Conservation (phyloP, 805 yeast genomes). For the Metschnikowia gruessii region DNA sequence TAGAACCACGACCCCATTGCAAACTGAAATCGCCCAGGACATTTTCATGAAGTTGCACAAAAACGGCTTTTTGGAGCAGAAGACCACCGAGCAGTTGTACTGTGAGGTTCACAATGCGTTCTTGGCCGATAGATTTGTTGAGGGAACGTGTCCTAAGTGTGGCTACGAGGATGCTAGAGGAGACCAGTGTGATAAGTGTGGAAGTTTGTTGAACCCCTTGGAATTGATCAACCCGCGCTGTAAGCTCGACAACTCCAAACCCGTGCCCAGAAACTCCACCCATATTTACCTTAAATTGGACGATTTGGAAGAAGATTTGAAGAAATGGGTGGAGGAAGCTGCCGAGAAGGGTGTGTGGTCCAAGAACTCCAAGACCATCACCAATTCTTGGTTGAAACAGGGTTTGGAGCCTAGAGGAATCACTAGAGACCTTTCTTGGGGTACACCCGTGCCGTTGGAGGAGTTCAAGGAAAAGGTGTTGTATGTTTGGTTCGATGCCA, state of each 20-base stretch:
- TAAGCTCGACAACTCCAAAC: constrained; percentile 82
- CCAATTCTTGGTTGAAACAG: constrained; percentile 90
- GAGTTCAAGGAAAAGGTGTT: constrained; percentile 85
- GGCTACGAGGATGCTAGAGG: constrained; percentile 96
- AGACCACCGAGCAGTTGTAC: constrained; percentile 83
- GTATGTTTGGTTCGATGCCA: constrained; percentile 99
- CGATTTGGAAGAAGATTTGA: constrained; percentile 74
- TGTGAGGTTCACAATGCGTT: constrained; percentile 89
- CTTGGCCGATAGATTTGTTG: constrained; percentile 94
- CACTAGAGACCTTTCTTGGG: constrained; percentile 97
- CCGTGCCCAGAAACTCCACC: constrained; percentile 75
- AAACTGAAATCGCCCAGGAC: constrained; percentile 94
- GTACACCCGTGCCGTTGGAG: constrained; percentile 94
- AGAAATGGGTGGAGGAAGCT: constrained; percentile 67
- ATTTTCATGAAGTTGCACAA: constrained; percentile 73
- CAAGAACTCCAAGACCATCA: constrained; percentile 82
- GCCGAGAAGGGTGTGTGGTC: constrained; percentile 84
- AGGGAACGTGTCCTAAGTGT: constrained; percentile 97
- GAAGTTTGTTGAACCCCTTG: constrained; percentile 81
- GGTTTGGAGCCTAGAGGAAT: constrained; percentile 93
- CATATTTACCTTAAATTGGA: constrained; percentile 84
- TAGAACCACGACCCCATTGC: constrained; percentile 87
- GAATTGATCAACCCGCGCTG: constrained; percentile 95
- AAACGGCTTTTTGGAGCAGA: constrained; percentile 83
- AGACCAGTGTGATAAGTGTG: constrained; percentile 98